Evolutionary conservation across 352 stramenopile genomes (phyloP).

Genomic region (Achlya hypogyna): DNA sequence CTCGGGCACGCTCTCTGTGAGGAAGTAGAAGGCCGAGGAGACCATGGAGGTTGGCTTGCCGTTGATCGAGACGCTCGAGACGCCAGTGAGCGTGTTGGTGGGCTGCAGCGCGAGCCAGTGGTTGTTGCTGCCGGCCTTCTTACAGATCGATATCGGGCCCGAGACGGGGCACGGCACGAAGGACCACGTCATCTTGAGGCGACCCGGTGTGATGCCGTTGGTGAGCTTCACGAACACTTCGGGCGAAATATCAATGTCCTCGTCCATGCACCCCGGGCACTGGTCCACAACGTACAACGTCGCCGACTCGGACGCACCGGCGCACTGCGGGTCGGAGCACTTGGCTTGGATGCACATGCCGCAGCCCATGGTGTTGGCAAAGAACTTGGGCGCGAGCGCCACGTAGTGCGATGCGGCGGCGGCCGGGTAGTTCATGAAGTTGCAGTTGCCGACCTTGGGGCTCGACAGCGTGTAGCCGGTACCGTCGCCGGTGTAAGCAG

Average conservation of each 20-base stretch:
- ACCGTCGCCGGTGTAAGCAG: constrained; percentile 19
- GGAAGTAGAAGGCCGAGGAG: constrained; percentile 55
- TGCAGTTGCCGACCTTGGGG: constrained; percentile 35
- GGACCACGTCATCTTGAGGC: constrained; percentile 24
- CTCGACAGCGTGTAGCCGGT: constrained; percentile 46
- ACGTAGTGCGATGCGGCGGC: constrained; percentile 45
- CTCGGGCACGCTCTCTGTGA: constrained; percentile 28
- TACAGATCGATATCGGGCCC: constrained; percentile 2
- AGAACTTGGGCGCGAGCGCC: constrained; percentile 38
- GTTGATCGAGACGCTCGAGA: constrained; percentile 48
- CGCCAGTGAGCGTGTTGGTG: constrained; percentile 39
- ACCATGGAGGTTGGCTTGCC: constrained; percentile 45
- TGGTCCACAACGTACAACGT: constrained; percentile 64
- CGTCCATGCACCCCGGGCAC: constrained; percentile 40
- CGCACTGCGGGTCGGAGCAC: constrained; percentile 42
- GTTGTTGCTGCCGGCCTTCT: constrained; percentile 43
- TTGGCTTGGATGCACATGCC: constrained; percentile 34
- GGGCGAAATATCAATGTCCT: constrained; percentile 48
- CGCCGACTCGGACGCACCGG: constrained; percentile 21
- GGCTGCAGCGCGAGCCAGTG: constrained; percentile 61
- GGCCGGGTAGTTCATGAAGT: constrained; percentile 23
- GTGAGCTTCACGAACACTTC: constrained; percentile 31
- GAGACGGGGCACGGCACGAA: constrained; percentile 25
- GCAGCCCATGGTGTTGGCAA: constrained; percentile 18
- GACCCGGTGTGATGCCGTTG: constrained; percentile 18